These are phyloP conservation scores for Sporopachydermia cereana DNA, from an alignment of 1,139 yeast species.

Conservation along the genomic window DNA sequence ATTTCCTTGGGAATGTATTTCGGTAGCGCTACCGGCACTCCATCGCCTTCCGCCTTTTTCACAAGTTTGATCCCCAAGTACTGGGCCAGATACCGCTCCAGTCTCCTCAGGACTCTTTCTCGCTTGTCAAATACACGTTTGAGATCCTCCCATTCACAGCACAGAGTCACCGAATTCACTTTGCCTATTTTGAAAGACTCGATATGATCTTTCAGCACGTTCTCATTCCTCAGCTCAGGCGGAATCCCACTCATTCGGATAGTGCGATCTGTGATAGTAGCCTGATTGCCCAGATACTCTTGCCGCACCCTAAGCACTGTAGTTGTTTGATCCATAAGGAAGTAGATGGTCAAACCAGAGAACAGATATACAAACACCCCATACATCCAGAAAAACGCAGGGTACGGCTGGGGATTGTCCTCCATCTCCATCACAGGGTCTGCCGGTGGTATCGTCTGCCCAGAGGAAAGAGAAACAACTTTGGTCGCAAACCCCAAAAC, in stretches of 20 bases:
- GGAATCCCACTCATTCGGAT: conserved; percentile 89
- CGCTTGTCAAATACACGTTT: conserved; percentile 56
- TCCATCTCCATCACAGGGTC: not conserved
- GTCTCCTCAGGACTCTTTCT: conserved; percentile 35
- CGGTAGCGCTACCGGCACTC: conserved; percentile 7
- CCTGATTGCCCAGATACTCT: conserved; percentile 72
- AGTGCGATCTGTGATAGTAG: conserved; percentile 87
- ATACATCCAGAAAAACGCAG: conserved; percentile 51
- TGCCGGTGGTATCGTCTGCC: not conserved
- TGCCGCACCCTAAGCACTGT: conserved; percentile 71
- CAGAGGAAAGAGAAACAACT: not conserved
- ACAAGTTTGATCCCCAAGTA: conserved; percentile 38
- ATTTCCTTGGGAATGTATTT: conserved; percentile 7
- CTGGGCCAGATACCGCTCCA: conserved; percentile 71
- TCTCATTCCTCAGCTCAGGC: conserved; percentile 59
- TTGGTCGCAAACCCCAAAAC: too few relatives aligned
- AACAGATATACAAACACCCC: conserved; percentile 80
- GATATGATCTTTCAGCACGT: conserved; percentile 57
- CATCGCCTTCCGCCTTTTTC: conserved; percentile 1
- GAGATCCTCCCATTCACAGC: conserved; percentile 73
- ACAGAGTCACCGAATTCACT: conserved; percentile 64
- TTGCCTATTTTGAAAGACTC: conserved; percentile 71
- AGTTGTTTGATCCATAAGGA: conserved; percentile 56
- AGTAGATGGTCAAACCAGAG: conserved; percentile 53
- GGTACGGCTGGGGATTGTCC: not conserved